Evolutionary conservation across 768 basidiomycete genomes (phyloP).

Genomic region (Xerocomellus dryophilus): DNA sequence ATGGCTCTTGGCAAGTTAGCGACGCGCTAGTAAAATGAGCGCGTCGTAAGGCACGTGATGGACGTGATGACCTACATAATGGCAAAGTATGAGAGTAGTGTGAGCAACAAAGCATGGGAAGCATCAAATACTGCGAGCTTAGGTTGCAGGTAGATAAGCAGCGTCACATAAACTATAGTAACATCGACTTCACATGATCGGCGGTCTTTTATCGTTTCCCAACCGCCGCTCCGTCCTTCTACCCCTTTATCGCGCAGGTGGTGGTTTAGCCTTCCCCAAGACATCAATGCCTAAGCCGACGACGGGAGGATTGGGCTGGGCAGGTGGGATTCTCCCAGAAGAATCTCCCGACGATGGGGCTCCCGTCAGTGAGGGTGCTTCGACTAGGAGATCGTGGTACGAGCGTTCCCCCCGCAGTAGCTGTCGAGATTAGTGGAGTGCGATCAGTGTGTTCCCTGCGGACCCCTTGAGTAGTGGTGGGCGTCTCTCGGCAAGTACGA

Average conservation of each 20-base stretch:
- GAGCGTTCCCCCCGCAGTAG: not conserved
- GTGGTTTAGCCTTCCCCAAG: constrained; percentile 6
- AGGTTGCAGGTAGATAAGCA: not conserved
- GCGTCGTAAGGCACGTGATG: constrained; percentile 16
- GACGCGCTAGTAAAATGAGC: not conserved
- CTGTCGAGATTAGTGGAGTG: not conserved
- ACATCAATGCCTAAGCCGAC: constrained; percentile 2
- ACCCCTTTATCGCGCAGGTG: constrained; percentile 8
- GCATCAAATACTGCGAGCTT: not conserved
- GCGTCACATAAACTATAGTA: not conserved
- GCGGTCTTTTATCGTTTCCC: not conserved
- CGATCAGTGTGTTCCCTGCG: not conserved
- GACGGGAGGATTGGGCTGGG: not conserved
- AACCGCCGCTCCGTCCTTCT: not conserved
- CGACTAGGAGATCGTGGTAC: not conserved
- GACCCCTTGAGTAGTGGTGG: not conserved
- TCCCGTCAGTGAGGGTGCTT: constrained; percentile 13
- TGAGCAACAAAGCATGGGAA: no score
- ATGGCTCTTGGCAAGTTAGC: not conserved
- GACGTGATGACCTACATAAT: no score
- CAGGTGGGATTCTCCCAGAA: not conserved
- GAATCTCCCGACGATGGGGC: constrained; percentile 6
- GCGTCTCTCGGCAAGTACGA: constrained; percentile 12
- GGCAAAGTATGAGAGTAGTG: no score
- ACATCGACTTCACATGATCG: not conserved